A percentile compares a stretch with the other conserved stretches of the same genome.
Evolutionary conservation across 371 early-diverging fungal species (phyloP).

Genomic region (Circinella umbellata): DNA sequence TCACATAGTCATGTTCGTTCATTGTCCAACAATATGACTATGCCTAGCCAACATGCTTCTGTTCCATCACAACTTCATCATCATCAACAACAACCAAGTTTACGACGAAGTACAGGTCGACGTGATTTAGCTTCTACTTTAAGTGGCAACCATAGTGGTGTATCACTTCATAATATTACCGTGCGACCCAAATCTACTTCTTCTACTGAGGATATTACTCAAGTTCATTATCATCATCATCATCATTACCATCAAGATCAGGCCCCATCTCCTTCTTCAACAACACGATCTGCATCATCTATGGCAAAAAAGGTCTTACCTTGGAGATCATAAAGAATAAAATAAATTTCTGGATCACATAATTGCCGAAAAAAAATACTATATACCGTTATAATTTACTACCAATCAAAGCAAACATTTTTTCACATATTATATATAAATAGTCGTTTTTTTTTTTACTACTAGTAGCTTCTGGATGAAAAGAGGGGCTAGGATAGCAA

Average conservation of each 20-base stretch:
- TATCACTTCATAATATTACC: not conserved
- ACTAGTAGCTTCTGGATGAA: too few species aligned
- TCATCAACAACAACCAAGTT: slow-evolving; percentile 2
- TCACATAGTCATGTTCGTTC: slow-evolving; percentile 9
- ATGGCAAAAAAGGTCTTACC: not conserved
- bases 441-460: too few species aligned
- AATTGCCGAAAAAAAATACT: too few species aligned
- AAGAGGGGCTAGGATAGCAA: not conserved
- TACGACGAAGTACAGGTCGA: slow-evolving; percentile 21
- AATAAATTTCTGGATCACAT: too few species aligned
- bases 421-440: not conserved
- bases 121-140: slow-evolving; percentile 18
- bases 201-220: not conserved
- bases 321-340: not conserved
- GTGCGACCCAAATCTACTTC: not conserved
- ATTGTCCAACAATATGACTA: slow-evolving; percentile 14
- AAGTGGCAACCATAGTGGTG: not conserved
- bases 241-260: slow-evolving; percentile 1
- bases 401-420: not conserved
- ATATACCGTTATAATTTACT: too few species aligned
- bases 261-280: not conserved
- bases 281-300: not conserved
- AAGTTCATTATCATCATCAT: slow-evolving; percentile 7
- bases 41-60: slow-evolving; percentile 5
- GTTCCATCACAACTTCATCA: not conserved